Evolutionary conservation across 208 protist genomes (phyloP), one percentile per base, ranked within the genome.

Genomic region (Phytomonas francai): DNA sequence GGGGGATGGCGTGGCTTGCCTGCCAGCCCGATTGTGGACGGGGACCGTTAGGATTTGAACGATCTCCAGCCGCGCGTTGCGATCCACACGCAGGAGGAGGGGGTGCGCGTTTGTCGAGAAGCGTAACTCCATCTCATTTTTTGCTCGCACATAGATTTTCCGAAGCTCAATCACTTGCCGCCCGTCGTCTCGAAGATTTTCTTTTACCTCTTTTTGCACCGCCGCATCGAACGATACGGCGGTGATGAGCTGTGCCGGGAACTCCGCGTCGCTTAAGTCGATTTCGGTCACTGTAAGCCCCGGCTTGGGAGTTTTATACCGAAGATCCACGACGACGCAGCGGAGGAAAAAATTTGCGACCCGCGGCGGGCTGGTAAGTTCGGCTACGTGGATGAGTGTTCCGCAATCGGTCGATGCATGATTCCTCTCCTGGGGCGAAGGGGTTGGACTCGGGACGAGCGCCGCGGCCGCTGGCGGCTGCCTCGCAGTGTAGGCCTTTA

Each of bases 101-200:
- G 85, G 86, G 68, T 94, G 86, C 16, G 62, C 28, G 65, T 94
- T 94, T 19, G 73, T 81, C 59, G 90, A 80, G 77, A 87, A 94
- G 14, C 84, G 84, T 62, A 71, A 76, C 59, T 94, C 89, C 32
- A 76, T 66, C 36, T 90, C 84, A 60, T 70, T 91, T 72, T 94
- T 94, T 9, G 76, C 73, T 32, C 83, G 81, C 67, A 92, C 75
- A 67, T 88, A 79, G 32, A 84, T 73, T 33, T 88, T 77, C 32
- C 84, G 76, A 32, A 94, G 58, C 67, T 94, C 86, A 30, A 94
- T 74, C 14, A 92, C 80, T 57, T 94, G 82, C 64, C 82, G 79
- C 14, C 83, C 65, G 76, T 92, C 84, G 4, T 78, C 70, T 28
- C 86, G 81, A 6, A 94, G 76, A 72, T 75, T 81, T 39, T 89